phyloP scores from a whole-genome alignment of 1,284 basidiomycete genomes.

The Cerioporus squamosus region DNA sequence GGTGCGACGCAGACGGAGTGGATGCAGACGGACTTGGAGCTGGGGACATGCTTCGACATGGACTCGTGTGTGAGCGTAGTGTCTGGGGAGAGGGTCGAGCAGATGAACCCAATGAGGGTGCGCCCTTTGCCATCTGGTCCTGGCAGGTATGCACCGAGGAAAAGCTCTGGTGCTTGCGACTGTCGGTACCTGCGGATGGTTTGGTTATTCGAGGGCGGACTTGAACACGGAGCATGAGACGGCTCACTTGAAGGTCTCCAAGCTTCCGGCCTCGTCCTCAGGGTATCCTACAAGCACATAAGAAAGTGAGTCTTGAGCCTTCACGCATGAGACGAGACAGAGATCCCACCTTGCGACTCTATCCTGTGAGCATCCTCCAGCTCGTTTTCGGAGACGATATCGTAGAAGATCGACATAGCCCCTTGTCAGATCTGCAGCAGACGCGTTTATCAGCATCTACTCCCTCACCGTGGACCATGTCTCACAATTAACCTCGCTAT shows the following conservation, averaged over 20 bases:
- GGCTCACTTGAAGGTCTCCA: slow-evolving; percentile 56
- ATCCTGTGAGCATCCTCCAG: slow-evolving; percentile 34
- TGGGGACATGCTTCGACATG: slow-evolving; percentile 64
- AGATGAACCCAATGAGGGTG: slow-evolving; percentile 64
- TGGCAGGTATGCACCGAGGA: slow-evolving; percentile 63
- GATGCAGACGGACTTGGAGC: slow-evolving; percentile 59
- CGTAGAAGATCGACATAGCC: slow-evolving; percentile 33
- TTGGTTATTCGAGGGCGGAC: not conserved
- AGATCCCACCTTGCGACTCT: slow-evolving; percentile 34
- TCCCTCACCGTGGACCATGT: not conserved
- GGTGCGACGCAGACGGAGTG: slow-evolving; percentile 68
- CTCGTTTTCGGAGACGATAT: slow-evolving; percentile 35
- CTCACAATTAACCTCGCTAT: not conserved
- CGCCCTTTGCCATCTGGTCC: slow-evolving; percentile 29
- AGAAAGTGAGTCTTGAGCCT: not conserved
- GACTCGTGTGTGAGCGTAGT: slow-evolving; percentile 63
- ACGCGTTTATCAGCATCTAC: too few relatives aligned
- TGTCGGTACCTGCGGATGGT: slow-evolving; percentile 56
- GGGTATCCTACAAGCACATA: slow-evolving; percentile 54
- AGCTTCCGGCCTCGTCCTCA: slow-evolving; percentile 63
- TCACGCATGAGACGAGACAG: not conserved
- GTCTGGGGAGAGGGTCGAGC: slow-evolving; percentile 62
- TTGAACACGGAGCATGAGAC: not conserved
- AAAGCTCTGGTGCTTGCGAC: slow-evolving; percentile 58
- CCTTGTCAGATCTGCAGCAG: too few relatives aligned